Percentiles rank a stretch among this genome's conserved stretches.
phyloP scores from a whole-genome alignment of 169 alveolate species.

The Plasmodium vivax region DNA sequence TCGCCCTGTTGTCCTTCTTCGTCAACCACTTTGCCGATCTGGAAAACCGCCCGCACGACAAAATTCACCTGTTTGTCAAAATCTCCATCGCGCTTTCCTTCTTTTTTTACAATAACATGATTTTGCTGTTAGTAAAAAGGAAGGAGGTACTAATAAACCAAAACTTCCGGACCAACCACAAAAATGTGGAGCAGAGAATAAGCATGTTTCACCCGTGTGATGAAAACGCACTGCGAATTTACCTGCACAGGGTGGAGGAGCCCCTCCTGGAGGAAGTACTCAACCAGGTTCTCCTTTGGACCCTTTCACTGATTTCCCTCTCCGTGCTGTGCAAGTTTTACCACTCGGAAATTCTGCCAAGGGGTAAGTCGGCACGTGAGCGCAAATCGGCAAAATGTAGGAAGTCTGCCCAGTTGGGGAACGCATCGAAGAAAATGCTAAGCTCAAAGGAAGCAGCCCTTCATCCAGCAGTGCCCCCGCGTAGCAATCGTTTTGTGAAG shows the following conservation, averaged over 20 bases:
- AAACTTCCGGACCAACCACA: background rate
- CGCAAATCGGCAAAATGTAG: background rate
- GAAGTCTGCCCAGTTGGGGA: background rate
- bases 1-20: conserved; percentile 57
- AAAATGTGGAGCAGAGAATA: conserved; percentile 1
- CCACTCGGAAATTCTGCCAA: background rate
- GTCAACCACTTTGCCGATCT: conserved; percentile 37
- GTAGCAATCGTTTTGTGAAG: too few species aligned
- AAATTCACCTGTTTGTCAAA: conserved; percentile 41
- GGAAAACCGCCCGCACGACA: background rate
- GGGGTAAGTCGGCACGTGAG: background rate
- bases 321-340: conserved; percentile 53
- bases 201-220: conserved; percentile 14
- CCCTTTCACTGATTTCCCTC: conserved; percentile 10
- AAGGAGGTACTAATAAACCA: conserved; percentile 29
- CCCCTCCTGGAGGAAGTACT: conserved; percentile 13
- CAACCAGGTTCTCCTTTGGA: conserved; percentile 34
- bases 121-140: conserved; percentile 25
- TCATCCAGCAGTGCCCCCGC: background rate
- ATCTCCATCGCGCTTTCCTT: conserved; percentile 31
- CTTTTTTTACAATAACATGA: conserved; percentile 64
- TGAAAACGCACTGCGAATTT: conserved; percentile 36
- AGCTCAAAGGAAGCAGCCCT: background rate
- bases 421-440: background rate
- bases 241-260: conserved; percentile 17